A percentile compares a stretch with the other conserved stretches of the same genome.
phyloP scores from a whole-genome alignment of 306 rosid genomes.

The Cucumis hystrix region DNA sequence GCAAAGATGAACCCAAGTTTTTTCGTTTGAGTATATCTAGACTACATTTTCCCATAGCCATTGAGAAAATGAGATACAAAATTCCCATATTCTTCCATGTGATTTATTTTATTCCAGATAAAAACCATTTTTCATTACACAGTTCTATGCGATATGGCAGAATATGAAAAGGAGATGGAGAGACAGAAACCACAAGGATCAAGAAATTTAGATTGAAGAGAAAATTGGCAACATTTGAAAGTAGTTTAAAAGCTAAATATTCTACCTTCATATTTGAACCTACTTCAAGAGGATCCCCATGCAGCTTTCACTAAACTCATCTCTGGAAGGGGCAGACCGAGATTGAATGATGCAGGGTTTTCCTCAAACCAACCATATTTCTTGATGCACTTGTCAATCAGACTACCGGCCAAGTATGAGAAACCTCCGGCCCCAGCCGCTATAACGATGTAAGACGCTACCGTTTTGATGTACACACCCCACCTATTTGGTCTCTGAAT shows the following conservation, averaged over 20 bases:
- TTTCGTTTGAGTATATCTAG: no score
- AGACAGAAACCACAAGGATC: not conserved
- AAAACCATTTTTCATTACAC: not conserved
- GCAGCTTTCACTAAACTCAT: constrained; percentile 9
- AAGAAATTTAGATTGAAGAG: not conserved
- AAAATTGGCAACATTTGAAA: not conserved
- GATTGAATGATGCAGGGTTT: not conserved
- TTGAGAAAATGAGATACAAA: not conserved
- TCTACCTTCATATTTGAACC: not conserved
- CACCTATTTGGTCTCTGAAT: constrained; percentile 23
- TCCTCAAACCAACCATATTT: constrained; percentile 44
- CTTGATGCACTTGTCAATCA: constrained; percentile 24
- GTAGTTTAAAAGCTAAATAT: not conserved
- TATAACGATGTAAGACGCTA: constrained; percentile 27
- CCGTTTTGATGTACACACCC: constrained; percentile 27
- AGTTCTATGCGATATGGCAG: not conserved
- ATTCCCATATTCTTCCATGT: not conserved
- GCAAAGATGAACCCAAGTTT: no score
- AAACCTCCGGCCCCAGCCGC: constrained; percentile 39
- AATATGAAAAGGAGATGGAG: not conserved
- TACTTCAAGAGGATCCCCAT: constrained; percentile 21
- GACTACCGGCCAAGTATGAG: constrained; percentile 44
- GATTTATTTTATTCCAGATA: not conserved
- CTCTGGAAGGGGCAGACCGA: constrained; percentile 12
- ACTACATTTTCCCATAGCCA: not conserved